Conservation (phyloP, 208 protist genomes). For the Leishmania braziliensis region DNA sequence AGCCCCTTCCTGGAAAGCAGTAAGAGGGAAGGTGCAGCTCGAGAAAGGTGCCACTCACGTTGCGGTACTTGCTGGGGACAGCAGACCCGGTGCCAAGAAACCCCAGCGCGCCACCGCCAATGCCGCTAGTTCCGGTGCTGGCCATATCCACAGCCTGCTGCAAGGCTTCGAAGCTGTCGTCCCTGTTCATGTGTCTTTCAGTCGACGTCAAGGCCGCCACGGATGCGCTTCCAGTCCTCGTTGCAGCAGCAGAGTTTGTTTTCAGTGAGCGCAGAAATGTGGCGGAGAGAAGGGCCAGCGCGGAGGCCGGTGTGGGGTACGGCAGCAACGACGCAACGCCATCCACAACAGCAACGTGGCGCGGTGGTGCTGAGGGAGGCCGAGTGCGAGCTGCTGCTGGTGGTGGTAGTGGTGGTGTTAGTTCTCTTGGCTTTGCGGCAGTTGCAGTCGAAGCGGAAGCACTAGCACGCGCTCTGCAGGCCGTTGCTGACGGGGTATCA, state of each 20-base stretch:
- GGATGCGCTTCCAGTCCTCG: neutral
- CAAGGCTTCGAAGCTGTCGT: neutral
- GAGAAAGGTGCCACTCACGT: slow-evolving; percentile 79
- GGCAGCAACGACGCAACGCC: slow-evolving; percentile 32
- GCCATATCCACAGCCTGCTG: neutral
- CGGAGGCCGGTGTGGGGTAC: slow-evolving; percentile 47
- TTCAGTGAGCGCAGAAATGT: slow-evolving; percentile 17
- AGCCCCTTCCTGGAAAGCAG: slow-evolving; percentile 24
- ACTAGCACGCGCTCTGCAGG: neutral
- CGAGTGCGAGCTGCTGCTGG: neutral
- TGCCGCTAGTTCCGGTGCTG: neutral
- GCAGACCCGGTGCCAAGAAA: slow-evolving; percentile 90
- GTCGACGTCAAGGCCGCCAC: neutral
- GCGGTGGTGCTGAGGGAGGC: neutral
- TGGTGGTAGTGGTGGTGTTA: neutral
- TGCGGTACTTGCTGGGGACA: slow-evolving; percentile 90
- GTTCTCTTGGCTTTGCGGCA: neutral
- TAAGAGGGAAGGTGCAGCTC: slow-evolving; percentile 49
- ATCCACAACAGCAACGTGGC: slow-evolving; percentile 12
- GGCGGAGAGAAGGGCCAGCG: slow-evolving; percentile 39
- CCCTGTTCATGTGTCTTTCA: neutral
- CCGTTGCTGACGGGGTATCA: neutral
- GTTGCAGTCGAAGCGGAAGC: neutral
- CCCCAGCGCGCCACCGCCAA: slow-evolving; percentile 54
- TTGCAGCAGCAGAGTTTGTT: neutral